These are phyloP conservation scores for Neophaeococcomyces mojaviensis DNA, from an alignment of 2,329 filamentous ascomycete genomes.

Conservation along the genomic window DNA sequence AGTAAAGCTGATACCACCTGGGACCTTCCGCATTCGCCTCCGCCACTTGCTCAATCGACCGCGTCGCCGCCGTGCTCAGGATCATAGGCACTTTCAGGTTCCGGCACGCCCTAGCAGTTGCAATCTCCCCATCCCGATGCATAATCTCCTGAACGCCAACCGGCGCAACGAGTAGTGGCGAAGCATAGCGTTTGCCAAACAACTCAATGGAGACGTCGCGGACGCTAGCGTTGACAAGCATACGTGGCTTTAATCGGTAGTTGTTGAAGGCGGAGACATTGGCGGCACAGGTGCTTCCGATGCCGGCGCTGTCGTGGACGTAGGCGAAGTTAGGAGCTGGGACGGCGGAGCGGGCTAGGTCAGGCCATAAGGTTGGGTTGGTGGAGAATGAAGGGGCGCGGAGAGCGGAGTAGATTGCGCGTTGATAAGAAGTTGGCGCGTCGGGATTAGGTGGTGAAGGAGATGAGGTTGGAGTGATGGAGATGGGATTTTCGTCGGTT, in stretches of 20 bases:
- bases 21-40: slow-evolving; percentile 44
- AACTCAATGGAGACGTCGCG: slow-evolving; percentile 43
- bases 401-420: slow-evolving; percentile 20
- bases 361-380: slow-evolving; percentile 48
- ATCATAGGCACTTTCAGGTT: slow-evolving; percentile 57
- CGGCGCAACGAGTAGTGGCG: slow-evolving; percentile 56
- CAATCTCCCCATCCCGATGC: slow-evolving; percentile 56
- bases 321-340: slow-evolving; percentile 49
- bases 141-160: slow-evolving; percentile 63
- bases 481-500: neutral
- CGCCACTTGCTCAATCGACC: slow-evolving; percentile 60
- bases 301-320: slow-evolving; percentile 49
- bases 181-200: slow-evolving; percentile 42
- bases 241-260: slow-evolving; percentile 26
- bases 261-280: slow-evolving; percentile 27
- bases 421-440: slow-evolving; percentile 18
- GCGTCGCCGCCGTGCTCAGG: slow-evolving; percentile 55
- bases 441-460: slow-evolving; percentile 12
- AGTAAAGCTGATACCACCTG: slow-evolving; percentile 69
- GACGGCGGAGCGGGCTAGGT: slow-evolving; percentile 44
- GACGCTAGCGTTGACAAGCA: slow-evolving; percentile 30
- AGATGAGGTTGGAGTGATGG: neutral
- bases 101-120: slow-evolving; percentile 52
- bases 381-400: slow-evolving; percentile 46
- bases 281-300: slow-evolving; percentile 24